A percentile compares a stretch with the other conserved stretches of the same genome.
Conservation (phyloP, 2,329 filamentous ascomycete genomes). For the Lecanicillium sp. region DNA sequence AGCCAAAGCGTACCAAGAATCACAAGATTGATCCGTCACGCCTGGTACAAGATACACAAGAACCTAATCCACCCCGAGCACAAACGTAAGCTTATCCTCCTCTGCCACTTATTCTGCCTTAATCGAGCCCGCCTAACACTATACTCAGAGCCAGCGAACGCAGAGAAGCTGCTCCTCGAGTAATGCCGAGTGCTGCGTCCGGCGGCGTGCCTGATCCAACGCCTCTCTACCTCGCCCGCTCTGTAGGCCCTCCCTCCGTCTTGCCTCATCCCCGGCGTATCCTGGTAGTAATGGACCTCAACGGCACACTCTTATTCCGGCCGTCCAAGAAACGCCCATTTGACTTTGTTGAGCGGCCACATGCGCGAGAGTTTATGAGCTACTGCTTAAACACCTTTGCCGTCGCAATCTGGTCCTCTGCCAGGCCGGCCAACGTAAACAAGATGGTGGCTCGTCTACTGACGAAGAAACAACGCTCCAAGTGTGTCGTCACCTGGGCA, state of each 20-base stretch:
- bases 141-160: background rate
- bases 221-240: slow-evolving; percentile 49
- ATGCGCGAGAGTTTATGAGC: slow-evolving; percentile 59
- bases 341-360: slow-evolving; percentile 58
- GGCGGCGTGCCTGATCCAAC: slow-evolving; percentile 56
- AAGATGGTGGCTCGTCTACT: slow-evolving; percentile 62
- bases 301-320: slow-evolving; percentile 79
- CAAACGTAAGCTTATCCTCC: no score
- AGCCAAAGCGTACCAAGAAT: no score
- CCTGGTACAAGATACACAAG: no score
- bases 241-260: slow-evolving; percentile 33
- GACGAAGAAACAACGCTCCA: slow-evolving; percentile 37
- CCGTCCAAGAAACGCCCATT: slow-evolving; percentile 40
- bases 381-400: slow-evolving; percentile 69
- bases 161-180: background rate
- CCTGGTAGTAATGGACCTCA: slow-evolving; percentile 84
- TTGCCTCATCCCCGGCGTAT: slow-evolving; percentile 49
- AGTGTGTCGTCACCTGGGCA: slow-evolving; percentile 66
- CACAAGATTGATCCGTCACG: no score
- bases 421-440: slow-evolving; percentile 62
- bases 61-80: no score
- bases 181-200: slow-evolving; percentile 28
- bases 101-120: no score
- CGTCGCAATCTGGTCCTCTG: slow-evolving; percentile 89
- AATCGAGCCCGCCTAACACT: background rate